Conservation (phyloP, 2,329 filamentous ascomycete genomes). For the Gnomoniopsis sp. region DNA sequence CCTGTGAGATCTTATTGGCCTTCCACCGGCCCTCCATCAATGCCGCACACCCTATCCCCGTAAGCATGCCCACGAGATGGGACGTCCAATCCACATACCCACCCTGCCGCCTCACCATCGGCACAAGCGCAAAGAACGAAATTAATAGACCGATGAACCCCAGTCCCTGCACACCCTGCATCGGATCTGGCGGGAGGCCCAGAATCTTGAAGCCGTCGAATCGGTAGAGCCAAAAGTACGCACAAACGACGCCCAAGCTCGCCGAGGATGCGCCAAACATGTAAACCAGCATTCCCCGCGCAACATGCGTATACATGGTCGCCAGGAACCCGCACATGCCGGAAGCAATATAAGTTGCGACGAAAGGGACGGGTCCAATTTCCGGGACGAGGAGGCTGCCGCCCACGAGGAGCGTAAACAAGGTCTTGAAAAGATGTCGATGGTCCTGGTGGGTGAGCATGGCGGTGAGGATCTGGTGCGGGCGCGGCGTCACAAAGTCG, state of each 20-base stretch:
- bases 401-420: slow-evolving; percentile 62
- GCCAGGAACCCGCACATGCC: slow-evolving; percentile 57
- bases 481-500: slow-evolving; percentile 61
- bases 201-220: slow-evolving; percentile 56
- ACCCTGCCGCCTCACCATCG: slow-evolving; percentile 38
- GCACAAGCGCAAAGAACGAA: slow-evolving; percentile 45
- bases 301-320: slow-evolving; percentile 50
- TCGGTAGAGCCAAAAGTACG: slow-evolving; percentile 59
- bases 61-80: slow-evolving; percentile 49
- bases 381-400: slow-evolving; percentile 63
- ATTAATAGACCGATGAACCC: slow-evolving; percentile 49
- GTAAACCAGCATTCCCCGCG: slow-evolving; percentile 40
- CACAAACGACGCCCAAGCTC: slow-evolving; percentile 57
- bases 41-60: slow-evolving; percentile 41
- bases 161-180: slow-evolving; percentile 50
- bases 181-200: slow-evolving; percentile 52
- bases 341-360: slow-evolving; percentile 61
- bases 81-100: slow-evolving; percentile 48
- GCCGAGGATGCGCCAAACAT: slow-evolving; percentile 67
- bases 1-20: slow-evolving; percentile 6
- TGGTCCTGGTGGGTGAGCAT: slow-evolving; percentile 67
- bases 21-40: slow-evolving; percentile 30
- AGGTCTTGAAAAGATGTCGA: slow-evolving; percentile 61
- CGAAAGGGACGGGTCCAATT: slow-evolving; percentile 64
- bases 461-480: slow-evolving; percentile 59